phyloP scores from a whole-genome alignment of 164 flowering plant species.

The Paratinospora sagittata region DNA sequence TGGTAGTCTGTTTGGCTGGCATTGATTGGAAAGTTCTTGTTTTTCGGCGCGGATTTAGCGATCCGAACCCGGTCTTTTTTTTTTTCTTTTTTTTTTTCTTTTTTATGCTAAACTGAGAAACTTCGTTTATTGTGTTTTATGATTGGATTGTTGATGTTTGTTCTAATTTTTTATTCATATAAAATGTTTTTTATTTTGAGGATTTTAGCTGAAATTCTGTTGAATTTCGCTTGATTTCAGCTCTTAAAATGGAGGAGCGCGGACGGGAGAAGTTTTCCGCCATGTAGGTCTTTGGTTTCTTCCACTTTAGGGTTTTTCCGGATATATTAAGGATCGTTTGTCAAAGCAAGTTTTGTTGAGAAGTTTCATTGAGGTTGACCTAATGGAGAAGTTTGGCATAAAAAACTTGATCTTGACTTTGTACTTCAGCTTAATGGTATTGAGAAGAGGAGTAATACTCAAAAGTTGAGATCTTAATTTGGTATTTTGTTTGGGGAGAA shows the following conservation, averaged over 20 bases:
- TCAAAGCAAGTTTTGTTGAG: too few relatives aligned
- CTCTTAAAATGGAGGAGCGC: background rate
- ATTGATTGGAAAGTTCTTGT: background rate
- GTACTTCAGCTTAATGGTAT: background rate
- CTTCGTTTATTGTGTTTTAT: background rate
- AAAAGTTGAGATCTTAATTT: constrained; percentile 8
- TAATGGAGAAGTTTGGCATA: background rate
- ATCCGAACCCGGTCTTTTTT: background rate
- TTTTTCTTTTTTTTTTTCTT: too few relatives aligned
- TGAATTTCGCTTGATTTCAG: background rate
- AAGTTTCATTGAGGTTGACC: background rate
- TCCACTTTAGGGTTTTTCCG: constrained; percentile 7
- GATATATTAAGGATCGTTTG: background rate
- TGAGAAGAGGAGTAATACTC: background rate
- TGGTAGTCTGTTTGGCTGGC: background rate
- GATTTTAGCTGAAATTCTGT: background rate
- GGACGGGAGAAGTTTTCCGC: background rate
- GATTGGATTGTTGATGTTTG: background rate
- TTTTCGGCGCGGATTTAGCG: background rate
- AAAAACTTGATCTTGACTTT: background rate
- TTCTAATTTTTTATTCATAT: background rate
- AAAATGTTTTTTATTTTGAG: background rate
- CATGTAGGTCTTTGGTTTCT: constrained; percentile 11
- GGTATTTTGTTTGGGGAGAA: too few relatives aligned
- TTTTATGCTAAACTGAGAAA: background rate